Percentiles rank a stretch among this genome's conserved stretches.
Conservation (phyloP, 306 rosid species). For the Sesbania bispinosa region DNA sequence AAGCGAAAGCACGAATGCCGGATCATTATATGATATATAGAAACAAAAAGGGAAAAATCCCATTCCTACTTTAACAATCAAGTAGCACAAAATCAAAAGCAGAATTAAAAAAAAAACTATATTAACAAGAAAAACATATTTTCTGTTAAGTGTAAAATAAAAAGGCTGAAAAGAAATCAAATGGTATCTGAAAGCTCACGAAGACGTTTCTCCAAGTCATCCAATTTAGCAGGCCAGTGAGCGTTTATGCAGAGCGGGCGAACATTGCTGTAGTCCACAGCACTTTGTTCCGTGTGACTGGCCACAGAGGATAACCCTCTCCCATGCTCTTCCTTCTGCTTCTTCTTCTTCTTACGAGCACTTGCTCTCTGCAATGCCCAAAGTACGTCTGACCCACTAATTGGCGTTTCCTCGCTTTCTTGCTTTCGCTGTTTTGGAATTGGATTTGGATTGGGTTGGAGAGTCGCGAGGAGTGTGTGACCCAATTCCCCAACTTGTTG, state of each 20-base stretch:
- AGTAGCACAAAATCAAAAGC: background rate
- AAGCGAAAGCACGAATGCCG: no score
- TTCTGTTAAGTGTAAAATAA: background rate
- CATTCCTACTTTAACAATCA: background rate
- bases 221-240: slow-evolving; percentile 51
- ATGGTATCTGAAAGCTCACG: slow-evolving; percentile 39
- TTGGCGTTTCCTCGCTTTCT: slow-evolving; percentile 26
- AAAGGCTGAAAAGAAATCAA: slow-evolving; percentile 12
- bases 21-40: no score
- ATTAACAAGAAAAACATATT: background rate
- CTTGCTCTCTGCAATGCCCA: slow-evolving; percentile 65
- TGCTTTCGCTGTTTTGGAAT: background rate
- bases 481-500: slow-evolving; percentile 26
- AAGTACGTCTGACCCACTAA: slow-evolving; percentile 67
- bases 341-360: slow-evolving; percentile 36
- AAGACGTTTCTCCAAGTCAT: slow-evolving; percentile 56
- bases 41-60: no score
- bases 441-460: slow-evolving; percentile 29
- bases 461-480: slow-evolving; percentile 12
- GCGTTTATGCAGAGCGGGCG: slow-evolving; percentile 46
- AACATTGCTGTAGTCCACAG: slow-evolving; percentile 32
- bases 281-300: slow-evolving; percentile 20
- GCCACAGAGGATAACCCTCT: slow-evolving; percentile 30
- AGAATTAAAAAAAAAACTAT: background rate
- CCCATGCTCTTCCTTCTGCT: background rate